Evolutionary conservation across 2,329 filamentous ascomycete genomes (phyloP).

Genomic region (Fusarium bactridioides): DNA sequence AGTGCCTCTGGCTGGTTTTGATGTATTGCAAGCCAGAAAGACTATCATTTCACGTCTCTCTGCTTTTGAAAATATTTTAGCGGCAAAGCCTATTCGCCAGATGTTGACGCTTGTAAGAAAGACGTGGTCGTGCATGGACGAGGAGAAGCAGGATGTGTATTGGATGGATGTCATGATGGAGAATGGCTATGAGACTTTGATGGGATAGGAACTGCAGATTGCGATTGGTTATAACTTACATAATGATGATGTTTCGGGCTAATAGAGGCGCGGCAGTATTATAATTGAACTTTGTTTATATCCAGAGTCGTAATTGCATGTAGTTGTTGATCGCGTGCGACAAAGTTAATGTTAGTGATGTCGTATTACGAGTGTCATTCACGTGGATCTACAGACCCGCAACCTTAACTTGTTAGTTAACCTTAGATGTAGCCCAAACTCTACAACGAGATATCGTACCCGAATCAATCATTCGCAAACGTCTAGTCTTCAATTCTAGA

Average conservation of each 20-base stretch:
- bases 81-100: constrained; percentile 38
- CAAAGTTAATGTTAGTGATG: neutral
- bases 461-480: neutral
- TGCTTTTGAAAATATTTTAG: constrained; percentile 31
- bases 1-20: neutral
- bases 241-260: neutral
- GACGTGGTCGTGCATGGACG: constrained; percentile 41
- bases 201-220: constrained; percentile 24
- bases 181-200: constrained; percentile 42
- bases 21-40: constrained; percentile 26
- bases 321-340: neutral
- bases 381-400: neutral
- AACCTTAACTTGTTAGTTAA: neutral
- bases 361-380: neutral
- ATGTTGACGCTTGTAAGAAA: constrained; percentile 32
- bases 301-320: neutral
- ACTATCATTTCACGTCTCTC: constrained; percentile 27
- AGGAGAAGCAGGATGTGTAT: constrained; percentile 49
- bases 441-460: neutral
- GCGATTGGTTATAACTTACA: neutral
- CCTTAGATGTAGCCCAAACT: neutral
- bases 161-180: constrained; percentile 54
- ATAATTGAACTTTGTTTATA: neutral
- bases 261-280: neutral
- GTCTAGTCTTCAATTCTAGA: neutral